These are phyloP conservation scores for Erodium trifolium DNA, from an alignment of 441 rosid genomes.

Conservation along the genomic window DNA sequence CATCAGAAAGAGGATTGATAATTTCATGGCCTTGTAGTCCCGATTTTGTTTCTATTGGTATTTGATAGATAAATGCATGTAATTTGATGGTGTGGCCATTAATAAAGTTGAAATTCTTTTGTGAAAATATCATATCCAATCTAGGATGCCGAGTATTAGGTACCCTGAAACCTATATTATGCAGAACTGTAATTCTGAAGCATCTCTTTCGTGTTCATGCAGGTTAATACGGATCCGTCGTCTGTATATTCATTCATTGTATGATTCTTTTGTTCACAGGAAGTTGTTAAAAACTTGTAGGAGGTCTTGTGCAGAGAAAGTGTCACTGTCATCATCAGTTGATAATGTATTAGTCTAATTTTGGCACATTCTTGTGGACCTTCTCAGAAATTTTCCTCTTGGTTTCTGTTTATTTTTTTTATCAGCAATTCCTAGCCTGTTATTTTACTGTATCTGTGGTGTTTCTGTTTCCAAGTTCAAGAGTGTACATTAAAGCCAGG, in stretches of 20 bases:
- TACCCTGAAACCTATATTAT: conserved; percentile 19
- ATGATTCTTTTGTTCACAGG: conserved; percentile 28
- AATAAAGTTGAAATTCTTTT: conserved; percentile 15
- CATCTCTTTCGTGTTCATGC: conserved; percentile 86
- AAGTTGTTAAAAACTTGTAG: not conserved
- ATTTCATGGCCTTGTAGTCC: conserved; percentile 34
- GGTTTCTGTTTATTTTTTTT: too few species aligned
- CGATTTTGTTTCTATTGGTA: conserved; percentile 21
- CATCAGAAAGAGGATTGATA: conserved; percentile 97
- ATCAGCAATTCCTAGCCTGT: too few species aligned
- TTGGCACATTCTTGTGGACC: not conserved
- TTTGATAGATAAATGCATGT: too few species aligned
- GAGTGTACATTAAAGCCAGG: too few species aligned
- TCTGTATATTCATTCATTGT: conserved; percentile 45
- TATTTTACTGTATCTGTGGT: too few species aligned
- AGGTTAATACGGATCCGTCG: conserved; percentile 80
- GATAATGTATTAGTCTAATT: conserved; percentile 20
- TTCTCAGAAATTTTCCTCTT: not conserved
- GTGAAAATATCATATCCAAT: conserved; percentile 6
- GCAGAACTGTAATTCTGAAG: conserved; percentile 56
- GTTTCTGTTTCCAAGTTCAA: too few species aligned
- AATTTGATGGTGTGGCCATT: conserved; percentile 18
- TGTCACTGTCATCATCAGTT: not conserved
- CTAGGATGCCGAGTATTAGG: conserved; percentile 10
- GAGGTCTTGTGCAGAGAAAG: conserved; percentile 25